A percentile compares a stretch with the other conserved stretches of the same genome.
These are phyloP conservation scores for Mycogone perniciosa DNA, from an alignment of 2,329 filamentous ascomycete genomes.

Conservation along the genomic window DNA sequence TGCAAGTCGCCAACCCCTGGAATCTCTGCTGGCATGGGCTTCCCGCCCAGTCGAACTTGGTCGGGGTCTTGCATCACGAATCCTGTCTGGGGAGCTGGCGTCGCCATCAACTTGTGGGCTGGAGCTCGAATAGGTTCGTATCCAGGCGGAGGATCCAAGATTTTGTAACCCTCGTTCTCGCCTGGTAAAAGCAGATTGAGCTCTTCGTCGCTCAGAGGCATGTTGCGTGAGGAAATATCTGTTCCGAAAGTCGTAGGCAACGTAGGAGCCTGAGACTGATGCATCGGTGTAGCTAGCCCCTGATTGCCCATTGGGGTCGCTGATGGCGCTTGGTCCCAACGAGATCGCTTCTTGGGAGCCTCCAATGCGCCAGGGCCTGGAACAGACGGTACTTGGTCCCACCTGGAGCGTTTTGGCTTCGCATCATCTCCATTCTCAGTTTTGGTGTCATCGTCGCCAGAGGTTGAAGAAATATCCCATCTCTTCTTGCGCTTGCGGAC, in stretches of 20 bases:
- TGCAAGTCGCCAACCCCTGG: slow-evolving; percentile 92
- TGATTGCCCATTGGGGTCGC: slow-evolving; percentile 68
- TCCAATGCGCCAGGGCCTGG: slow-evolving; percentile 48
- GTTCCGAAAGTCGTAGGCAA: slow-evolving; percentile 65
- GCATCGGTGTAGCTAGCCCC: slow-evolving; percentile 72
- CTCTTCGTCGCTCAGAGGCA: slow-evolving; percentile 85
- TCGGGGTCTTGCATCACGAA: slow-evolving; percentile 98
- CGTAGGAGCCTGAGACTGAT: slow-evolving; percentile 55
- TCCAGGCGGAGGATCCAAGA: slow-evolving; percentile 82
- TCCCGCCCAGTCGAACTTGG: slow-evolving; percentile 72
- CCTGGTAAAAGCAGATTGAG: slow-evolving; percentile 85
- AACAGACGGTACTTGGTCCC: slow-evolving; percentile 72
- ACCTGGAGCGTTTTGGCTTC: slow-evolving; percentile 73
- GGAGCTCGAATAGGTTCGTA: slow-evolving; percentile 79
- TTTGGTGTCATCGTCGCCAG: slow-evolving; percentile 44
- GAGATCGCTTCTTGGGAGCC: slow-evolving; percentile 66
- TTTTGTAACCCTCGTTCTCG: slow-evolving; percentile 85
- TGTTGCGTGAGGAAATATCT: slow-evolving; percentile 73
- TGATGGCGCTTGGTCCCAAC: slow-evolving; percentile 87
- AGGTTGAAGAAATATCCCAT: slow-evolving; percentile 74
- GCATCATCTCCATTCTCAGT: slow-evolving; percentile 45
- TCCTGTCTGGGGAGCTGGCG: slow-evolving; percentile 68
- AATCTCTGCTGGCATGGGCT: slow-evolving; percentile 90
- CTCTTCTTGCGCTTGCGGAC: slow-evolving; percentile 85
- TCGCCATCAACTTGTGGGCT: slow-evolving; percentile 66